Evolutionary conservation across 352 stramenopile genomes (phyloP), one percentile per base, ranked within the genome.

Genomic region (Globisporangium rhizosaccharum): DNA sequence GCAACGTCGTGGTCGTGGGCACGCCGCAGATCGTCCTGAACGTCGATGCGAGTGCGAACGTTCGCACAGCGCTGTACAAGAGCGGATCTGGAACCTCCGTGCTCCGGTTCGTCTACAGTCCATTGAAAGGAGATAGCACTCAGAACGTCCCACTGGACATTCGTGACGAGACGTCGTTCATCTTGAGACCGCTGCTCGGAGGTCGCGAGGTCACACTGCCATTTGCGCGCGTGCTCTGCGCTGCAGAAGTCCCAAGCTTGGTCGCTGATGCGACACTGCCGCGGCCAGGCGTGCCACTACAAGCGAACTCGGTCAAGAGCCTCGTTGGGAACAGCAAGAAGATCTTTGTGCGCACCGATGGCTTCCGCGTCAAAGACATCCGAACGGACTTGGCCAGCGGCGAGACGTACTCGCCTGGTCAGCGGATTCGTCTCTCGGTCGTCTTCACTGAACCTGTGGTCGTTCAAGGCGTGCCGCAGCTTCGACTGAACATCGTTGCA

Each of bases 281-380:
- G 4, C 46, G 68, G 2, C 73, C 80, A 7, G 80, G 75, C 0
- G 57, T 70, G 17, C 62, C 71, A 9, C 66, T 85, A 0, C 73
- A 71, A 9, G 74, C 69, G 14, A 75, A 87, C 61, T 74, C 79
- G 0, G 71, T 79, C 12, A 62, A 62, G 1, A 90, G 82, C 62
- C 70, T 92, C 4, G 75, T 84, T 28, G 80, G 75, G 6, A 86
- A 81, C 47, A 78, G 69, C 44, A 61, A 67, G 1, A 83, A 80
- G 37, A 75, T 92, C 26, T 89, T 79, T 41, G 59, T 90, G 9
- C 71, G 82, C 18, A 92, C 82, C 0, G 79, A 89, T 37, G 73
- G 77, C 1, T 67, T 88, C 20, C 71, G 73, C 1, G 60, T 91
- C 1, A 48, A 66, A 25, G 45, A 53, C 0, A 28, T 93, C 2